Percentiles rank a stretch among this genome's conserved stretches.
phyloP scores from a whole-genome alignment of 768 basidiomycete species.

The Tylopilus cervinicoccineus region DNA sequence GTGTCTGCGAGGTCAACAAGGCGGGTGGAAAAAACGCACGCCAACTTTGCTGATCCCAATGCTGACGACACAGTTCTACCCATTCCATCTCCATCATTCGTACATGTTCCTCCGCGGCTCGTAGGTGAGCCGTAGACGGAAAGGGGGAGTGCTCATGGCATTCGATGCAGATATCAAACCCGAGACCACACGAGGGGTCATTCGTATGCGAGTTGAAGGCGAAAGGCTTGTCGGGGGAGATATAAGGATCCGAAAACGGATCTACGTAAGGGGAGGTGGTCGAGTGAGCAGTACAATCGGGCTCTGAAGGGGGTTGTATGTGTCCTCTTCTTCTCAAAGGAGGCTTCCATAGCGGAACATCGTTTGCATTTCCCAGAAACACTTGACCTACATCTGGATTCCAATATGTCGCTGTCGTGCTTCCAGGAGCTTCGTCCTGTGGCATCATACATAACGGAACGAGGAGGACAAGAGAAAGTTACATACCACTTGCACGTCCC shows the following conservation, averaged over 20 bases:
- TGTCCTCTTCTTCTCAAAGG: conserved; percentile 14
- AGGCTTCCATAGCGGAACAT: conserved; percentile 55
- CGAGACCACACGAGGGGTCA: conserved; percentile 50
- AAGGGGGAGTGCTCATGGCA: conserved; percentile 80
- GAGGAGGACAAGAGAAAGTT: background rate
- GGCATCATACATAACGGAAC: conserved; percentile 2
- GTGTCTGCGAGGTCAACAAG: background rate
- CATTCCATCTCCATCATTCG: conserved; percentile 62
- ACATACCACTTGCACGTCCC: conserved; percentile 10
- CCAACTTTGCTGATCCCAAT: conserved; percentile 20
- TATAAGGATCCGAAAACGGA: conserved; percentile 15
- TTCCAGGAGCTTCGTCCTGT: conserved; percentile 25
- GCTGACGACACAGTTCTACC: conserved; percentile 40
- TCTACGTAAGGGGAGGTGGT: conserved; percentile 10
- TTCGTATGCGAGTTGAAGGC: conserved; percentile 37
- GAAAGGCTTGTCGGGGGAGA: conserved; percentile 21
- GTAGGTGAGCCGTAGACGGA: conserved; percentile 60
- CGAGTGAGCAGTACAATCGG: background rate
- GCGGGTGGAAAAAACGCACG: background rate
- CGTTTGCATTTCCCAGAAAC: conserved; percentile 79
- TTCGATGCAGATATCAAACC: conserved; percentile 86
- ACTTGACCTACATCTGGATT: conserved; percentile 62
- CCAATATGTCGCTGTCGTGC: conserved; percentile 43
- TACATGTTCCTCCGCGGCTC: conserved; percentile 75
- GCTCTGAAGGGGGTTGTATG: background rate